These are phyloP conservation scores for Neurospora discreta DNA, from an alignment of 495 filamentous ascomycete genomes.

Conservation along the genomic window DNA sequence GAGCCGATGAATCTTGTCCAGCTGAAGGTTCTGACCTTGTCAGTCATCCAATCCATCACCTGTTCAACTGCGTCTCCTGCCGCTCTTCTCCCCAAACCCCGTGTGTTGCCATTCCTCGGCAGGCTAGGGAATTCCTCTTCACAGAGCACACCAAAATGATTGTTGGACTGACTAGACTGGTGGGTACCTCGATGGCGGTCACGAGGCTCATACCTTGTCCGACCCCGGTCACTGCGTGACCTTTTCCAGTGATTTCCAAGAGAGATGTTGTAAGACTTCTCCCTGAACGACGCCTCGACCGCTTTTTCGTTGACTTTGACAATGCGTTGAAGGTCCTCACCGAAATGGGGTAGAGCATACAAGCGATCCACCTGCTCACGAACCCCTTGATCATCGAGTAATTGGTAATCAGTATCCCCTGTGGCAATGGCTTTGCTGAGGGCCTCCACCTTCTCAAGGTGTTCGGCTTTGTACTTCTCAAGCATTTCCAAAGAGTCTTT, in stretches of 20 bases:
- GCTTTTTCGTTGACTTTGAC: slow-evolving; percentile 1
- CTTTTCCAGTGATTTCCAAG: not conserved
- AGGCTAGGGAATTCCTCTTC: no score
- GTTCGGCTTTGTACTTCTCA: slow-evolving; percentile 2
- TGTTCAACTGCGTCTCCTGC: no score
- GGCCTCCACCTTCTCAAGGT: not conserved
- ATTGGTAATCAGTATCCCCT: not conserved
- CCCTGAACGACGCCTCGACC: not conserved
- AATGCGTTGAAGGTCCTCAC: not conserved
- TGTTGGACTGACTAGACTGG: no score
- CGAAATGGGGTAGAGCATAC: not conserved
- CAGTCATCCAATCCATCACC: no score
- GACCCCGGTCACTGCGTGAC: not conserved
- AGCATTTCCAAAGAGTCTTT: not conserved
- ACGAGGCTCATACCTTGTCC: no score
- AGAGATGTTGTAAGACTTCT: not conserved
- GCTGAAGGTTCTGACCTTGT: no score
- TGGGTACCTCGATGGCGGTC: no score
- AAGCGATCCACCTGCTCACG: not conserved
- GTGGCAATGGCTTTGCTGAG: slow-evolving; percentile 1
- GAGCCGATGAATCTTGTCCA: no score
- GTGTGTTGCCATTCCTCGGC: no score
- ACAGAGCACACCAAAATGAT: no score
- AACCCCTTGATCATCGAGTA: slow-evolving; percentile 1
- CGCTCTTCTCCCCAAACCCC: no score